Evolutionary conservation across 2,329 filamentous ascomycete genomes (phyloP).

Genomic region (Stachybotrys chlorohalonatus): DNA sequence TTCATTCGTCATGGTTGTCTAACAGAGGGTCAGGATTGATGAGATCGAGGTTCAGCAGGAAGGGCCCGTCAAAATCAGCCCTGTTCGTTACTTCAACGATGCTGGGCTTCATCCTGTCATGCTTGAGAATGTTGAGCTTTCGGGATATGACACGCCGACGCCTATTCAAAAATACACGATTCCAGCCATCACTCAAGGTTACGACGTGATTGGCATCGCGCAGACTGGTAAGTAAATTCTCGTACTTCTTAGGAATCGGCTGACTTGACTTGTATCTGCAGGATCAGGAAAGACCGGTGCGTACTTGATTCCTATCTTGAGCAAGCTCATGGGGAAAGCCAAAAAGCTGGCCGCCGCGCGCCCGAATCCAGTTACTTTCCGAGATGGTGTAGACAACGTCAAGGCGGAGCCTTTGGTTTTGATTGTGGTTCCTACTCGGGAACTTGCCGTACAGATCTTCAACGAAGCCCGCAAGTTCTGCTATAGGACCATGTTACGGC

Average conservation of each 20-base stretch:
- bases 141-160: conserved; percentile 64
- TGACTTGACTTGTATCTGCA: conserved; percentile 23
- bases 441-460: conserved; percentile 90
- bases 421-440: conserved; percentile 77
- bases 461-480: conserved; percentile 88
- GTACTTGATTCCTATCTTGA: conserved; percentile 81
- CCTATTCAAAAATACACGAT: conserved; percentile 83
- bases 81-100: conserved; percentile 54
- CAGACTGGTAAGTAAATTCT: conserved; percentile 65
- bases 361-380: conserved; percentile 52
- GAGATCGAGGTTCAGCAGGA: conserved; percentile 49
- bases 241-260: not conserved
- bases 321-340: conserved; percentile 90
- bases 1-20: conserved; percentile 6
- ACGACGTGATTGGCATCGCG: conserved; percentile 81
- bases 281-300: conserved; percentile 95
- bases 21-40: conserved; percentile 35
- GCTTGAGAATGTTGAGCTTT: conserved; percentile 65
- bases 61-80: conserved; percentile 40
- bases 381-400: conserved; percentile 37
- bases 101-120: conserved; percentile 82
- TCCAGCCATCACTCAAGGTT: conserved; percentile 64
- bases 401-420: conserved; percentile 82
- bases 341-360: conserved; percentile 76
- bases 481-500: conserved; percentile 90